These are phyloP conservation scores for Populus simonii DNA, from an alignment of 345 rosid species.

Conservation along the genomic window DNA sequence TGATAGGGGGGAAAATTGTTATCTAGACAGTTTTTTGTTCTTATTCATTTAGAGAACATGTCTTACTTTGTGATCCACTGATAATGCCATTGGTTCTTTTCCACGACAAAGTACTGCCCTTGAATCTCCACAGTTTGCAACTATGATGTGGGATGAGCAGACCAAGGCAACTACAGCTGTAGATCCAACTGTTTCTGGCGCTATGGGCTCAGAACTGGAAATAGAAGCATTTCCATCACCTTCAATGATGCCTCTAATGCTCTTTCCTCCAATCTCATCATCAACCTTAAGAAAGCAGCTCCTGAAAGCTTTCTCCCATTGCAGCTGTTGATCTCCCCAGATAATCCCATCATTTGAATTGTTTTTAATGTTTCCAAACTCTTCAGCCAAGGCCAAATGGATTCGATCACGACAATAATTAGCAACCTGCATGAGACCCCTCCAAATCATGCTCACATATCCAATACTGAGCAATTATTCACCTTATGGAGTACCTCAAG, in stretches of 20 bases:
- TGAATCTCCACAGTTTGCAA: slow-evolving; percentile 32
- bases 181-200: slow-evolving; percentile 34
- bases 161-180: slow-evolving; percentile 29
- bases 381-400: slow-evolving; percentile 27
- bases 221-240: slow-evolving; percentile 34
- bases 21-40: not conserved
- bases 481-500: not conserved
- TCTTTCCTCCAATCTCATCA: slow-evolving; percentile 28
- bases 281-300: slow-evolving; percentile 28
- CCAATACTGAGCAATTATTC: slow-evolving; percentile 10
- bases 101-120: slow-evolving; percentile 33
- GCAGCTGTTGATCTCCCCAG: slow-evolving; percentile 9
- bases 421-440: slow-evolving; percentile 36
- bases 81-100: slow-evolving; percentile 24
- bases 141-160: slow-evolving; percentile 29
- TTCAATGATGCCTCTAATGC: slow-evolving; percentile 18
- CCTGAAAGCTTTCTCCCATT: slow-evolving; percentile 25
- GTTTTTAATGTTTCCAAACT: slow-evolving; percentile 22
- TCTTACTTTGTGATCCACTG: slow-evolving; percentile 26
- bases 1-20: not conserved
- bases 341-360: not conserved
- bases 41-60: not conserved
- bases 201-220: slow-evolving; percentile 14
- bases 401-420: slow-evolving; percentile 23
- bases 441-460: slow-evolving; percentile 31